Conservation (phyloP, 148 eudicot species). For the Fagopyrum tataricum region DNA sequence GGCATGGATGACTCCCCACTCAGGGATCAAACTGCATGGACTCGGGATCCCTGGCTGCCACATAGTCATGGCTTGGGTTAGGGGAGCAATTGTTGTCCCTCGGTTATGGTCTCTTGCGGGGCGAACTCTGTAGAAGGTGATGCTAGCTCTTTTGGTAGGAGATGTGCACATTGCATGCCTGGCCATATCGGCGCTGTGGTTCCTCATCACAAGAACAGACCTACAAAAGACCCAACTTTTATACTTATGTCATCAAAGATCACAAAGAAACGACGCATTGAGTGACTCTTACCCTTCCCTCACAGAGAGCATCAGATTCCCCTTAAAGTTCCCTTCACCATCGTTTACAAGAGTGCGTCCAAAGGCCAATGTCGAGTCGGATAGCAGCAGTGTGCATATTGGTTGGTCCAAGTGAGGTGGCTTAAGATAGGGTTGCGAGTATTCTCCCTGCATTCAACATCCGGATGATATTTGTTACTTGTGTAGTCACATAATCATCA, state of each 20-base stretch:
- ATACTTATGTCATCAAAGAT: neutral
- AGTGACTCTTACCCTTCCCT: conserved; percentile 61
- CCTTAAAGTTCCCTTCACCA: conserved; percentile 80
- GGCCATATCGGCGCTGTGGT: conserved; percentile 88
- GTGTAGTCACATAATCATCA: neutral
- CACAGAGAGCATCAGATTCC: conserved; percentile 68
- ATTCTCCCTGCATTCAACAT: conserved; percentile 52
- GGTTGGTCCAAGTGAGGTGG: conserved; percentile 99
- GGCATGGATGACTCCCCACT: conserved; percentile 54
- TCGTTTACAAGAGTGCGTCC: conserved; percentile 74
- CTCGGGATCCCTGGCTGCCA: conserved; percentile 69
- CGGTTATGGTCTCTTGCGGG: conserved; percentile 28
- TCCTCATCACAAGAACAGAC: conserved; percentile 85
- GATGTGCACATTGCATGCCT: conserved; percentile 85
- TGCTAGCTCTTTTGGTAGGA: conserved; percentile 61
- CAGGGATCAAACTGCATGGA: conserved; percentile 33
- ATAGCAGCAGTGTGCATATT: conserved; percentile 65
- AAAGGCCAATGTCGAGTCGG: conserved; percentile 78
- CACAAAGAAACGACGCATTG: too few species aligned
- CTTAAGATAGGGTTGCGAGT: conserved; percentile 84
- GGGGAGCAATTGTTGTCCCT: conserved; percentile 23
- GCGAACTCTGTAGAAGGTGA: conserved; percentile 76
- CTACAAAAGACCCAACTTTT: conserved; percentile 28
- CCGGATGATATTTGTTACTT: neutral
- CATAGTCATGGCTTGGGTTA: conserved; percentile 45